Base-by-base conservation (phyloP, 225 moss, liverwort and hornwort genomes). In the Bryoerythrophyllum caledonicum region DNA sequence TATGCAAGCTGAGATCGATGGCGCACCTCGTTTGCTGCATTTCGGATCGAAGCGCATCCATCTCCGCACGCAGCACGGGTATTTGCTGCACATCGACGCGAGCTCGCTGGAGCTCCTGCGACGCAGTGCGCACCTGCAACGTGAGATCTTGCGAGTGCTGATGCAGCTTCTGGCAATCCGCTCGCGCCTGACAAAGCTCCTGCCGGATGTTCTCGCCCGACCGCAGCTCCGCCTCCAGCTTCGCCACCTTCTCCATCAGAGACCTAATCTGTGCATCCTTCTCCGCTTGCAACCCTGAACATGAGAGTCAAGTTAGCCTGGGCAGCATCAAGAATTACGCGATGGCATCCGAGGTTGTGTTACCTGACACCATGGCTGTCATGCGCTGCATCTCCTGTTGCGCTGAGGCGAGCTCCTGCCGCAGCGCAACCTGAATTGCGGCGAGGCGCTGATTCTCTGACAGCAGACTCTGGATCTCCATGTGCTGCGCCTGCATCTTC, bases 371-470 rank as follows among this genome's bases (percentile, higher is more conserved):
- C 86, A 92, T 85, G 34, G 84, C 77, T 60, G 91, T 87, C 74
- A 89, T 78, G 30, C 94, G 83, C 59, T 90, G 90, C 52, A 88
- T 85, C 77, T 94, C 92, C 84, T 94, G 92, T 48, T 94, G 94
- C 14, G 87, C 90, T 11, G 86, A 87, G 10, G 91, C 88, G 34
- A 94, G 82, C 78, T 94, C 94, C 65, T 92, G 94, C 37, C 94
- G 87, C 58, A 94, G 90, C 17, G 92, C 92, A 1, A 94, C 94
- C 73, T 94, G 94, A 23, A 92, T 90, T 10, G 92, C 92, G 12
- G 80, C 94, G 46, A 94, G 94, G 25, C 91, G 94, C 70, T 94
- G 94, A 67, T 94, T 94, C 76, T 94, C 94, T 26, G 92, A 81
- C 41, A 92, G 76, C 27, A 94, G 80, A 52, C 64, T 81, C 62